Evolutionary conservation across 345 rosid genomes (phyloP).

Genomic region (Pelargonium nanum): DNA sequence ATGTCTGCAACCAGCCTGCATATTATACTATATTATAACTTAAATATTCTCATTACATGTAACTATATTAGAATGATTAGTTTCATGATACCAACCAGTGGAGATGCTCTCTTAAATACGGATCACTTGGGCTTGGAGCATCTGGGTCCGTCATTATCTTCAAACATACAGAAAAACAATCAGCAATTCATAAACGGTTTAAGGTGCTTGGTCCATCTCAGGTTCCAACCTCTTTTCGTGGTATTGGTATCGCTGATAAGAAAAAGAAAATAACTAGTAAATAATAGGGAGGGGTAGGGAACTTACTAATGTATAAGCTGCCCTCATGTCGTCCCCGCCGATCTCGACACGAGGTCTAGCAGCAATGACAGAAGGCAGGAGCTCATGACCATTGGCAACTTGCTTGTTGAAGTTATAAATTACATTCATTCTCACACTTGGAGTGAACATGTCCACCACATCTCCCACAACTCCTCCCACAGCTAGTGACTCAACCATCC

Average conservation of each 20-base stretch:
- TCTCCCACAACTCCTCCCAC: constrained; percentile 75
- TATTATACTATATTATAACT: neutral
- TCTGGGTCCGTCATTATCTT: constrained; percentile 93
- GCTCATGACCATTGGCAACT: constrained; percentile 73
- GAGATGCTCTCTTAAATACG: constrained; percentile 65
- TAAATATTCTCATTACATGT: neutral
- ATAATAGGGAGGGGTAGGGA: neutral
- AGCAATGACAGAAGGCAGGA: constrained; percentile 48
- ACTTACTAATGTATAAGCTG: constrained; percentile 60
- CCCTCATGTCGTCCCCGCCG: constrained; percentile 67
- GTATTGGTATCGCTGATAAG: too few species aligned
- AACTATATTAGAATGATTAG: too few species aligned
- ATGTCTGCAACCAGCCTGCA: constrained; percentile 87
- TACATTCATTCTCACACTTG: constrained; percentile 52
- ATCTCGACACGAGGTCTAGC: constrained; percentile 59
- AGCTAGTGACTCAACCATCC: constrained; percentile 45
- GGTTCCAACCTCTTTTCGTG: neutral
- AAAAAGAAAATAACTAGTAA: neutral
- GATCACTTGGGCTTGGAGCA: constrained; percentile 92
- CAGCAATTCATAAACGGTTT: neutral
- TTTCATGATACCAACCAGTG: constrained; percentile 45
- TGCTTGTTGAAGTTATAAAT: constrained; percentile 51
- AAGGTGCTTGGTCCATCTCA: neutral
- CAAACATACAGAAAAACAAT: neutral
- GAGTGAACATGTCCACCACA: constrained; percentile 55